These are phyloP conservation scores for Straminergon stramineum DNA, from an alignment of 225 moss, liverwort and hornwort genomes.

Conservation along the genomic window DNA sequence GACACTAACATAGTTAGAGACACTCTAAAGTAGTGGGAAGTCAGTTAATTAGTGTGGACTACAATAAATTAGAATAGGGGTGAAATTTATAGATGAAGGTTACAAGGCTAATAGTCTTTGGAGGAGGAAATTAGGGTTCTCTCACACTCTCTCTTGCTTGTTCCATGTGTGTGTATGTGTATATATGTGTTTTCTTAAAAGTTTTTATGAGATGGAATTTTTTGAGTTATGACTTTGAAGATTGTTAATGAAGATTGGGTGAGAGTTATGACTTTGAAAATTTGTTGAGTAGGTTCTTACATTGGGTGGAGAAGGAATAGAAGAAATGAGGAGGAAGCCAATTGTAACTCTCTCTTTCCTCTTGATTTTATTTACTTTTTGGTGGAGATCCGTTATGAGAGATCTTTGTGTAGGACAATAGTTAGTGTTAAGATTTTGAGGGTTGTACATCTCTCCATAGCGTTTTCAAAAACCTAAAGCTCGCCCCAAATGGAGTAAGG, in stretches of 20 bases:
- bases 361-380: too few relatives aligned
- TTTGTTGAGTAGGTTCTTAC: too few relatives aligned
- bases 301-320: too few relatives aligned
- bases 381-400: accelerated
- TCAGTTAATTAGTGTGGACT: accelerated
- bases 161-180: background rate
- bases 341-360: too few relatives aligned
- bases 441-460: accelerated
- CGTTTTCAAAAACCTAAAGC: too few relatives aligned
- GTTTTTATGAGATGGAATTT: too few relatives aligned
- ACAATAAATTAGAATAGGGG: background rate
- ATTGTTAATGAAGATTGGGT: too few relatives aligned
- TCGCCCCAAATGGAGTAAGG: too few relatives aligned
- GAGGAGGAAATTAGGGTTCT: background rate
- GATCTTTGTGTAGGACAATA: background rate
- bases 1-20: background rate
- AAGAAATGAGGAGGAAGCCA: too few relatives aligned
- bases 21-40: background rate
- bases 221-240: too few relatives aligned
- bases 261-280: too few relatives aligned
- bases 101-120: background rate
- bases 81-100: background rate
- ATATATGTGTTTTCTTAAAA: background rate
- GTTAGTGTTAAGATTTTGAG: too few relatives aligned
- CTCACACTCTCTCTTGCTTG: accelerated